Evolutionary conservation across 139 green algal species (phyloP), one percentile per base, ranked within the genome.

Genomic region (Microglena sp.): DNA sequence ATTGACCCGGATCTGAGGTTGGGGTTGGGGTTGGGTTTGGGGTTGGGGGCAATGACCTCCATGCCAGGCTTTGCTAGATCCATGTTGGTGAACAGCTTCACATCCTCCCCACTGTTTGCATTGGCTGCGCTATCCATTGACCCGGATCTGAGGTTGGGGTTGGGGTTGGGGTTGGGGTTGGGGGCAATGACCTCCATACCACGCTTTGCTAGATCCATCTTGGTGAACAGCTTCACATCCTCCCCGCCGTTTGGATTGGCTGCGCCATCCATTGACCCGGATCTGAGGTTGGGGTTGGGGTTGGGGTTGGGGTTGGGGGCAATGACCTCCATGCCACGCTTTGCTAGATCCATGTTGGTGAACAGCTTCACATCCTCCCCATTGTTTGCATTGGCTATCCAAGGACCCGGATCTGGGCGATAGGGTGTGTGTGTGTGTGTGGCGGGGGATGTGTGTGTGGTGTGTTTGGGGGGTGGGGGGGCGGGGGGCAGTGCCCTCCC

Each of bases 91-190:
- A 62, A 62, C 28, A 62, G 55, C 55, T 62, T 62, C 28, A 34
- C 55, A 6, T 62, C 55, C 24, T 62, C 55, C 21, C 8, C 28
- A 7, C 55, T 29, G 26, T 35, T 62, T 27, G 55, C 28, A 29
- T 62, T 62, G 55, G 55, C 55, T 5, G n/a, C n/a, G n/a, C n/a
- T n/a, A 36, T 5, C 55, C 55, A 62, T 62, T 27, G 55, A 62
- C 7, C 55, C 55, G 24, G 55, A 62, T 5, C 55, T 62, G 55
- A n/a, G n/a, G n/a, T n/a, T n/a, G n/a, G n/a, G n/a, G n/a, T n/a
- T n/a, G n/a, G n/a, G n/a, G n/a, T n/a, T n/a, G n/a, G n/a, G n/a
- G n/a, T n/a, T n/a, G n/a, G n/a, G n/a, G n/a, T n/a, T n/a, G n/a
- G n/a, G 55, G 27, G 28, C 28, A 22, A 62, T 62, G 55, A 62